A percentile compares a stretch with the other conserved stretches of the same genome.
Evolutionary conservation across 176 grass and related monocot species (phyloP).

Genomic region (Oryza punctata): DNA sequence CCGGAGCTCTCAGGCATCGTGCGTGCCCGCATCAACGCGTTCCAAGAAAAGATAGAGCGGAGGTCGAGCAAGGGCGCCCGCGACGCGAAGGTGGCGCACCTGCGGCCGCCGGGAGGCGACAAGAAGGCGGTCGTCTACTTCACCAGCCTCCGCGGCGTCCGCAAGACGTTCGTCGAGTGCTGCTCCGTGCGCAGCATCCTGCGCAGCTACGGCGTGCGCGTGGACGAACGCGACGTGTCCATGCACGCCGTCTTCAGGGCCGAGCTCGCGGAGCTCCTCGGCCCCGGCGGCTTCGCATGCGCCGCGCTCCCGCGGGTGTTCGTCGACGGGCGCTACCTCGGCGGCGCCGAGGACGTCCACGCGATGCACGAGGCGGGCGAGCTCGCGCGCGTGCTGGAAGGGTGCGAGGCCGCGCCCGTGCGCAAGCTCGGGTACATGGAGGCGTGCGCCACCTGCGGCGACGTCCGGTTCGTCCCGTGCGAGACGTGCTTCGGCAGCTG

Average conservation of each 20-base stretch:
- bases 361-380: constrained; percentile 56
- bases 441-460: constrained; percentile 67
- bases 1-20: constrained; percentile 52
- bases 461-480: constrained; percentile 73
- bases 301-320: constrained; percentile 61
- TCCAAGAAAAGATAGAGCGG: constrained; percentile 54
- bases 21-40: constrained; percentile 54
- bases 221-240: constrained; percentile 84
- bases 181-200: constrained; percentile 61
- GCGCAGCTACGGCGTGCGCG: constrained; percentile 63
- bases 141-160: constrained; percentile 74
- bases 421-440: constrained; percentile 54
- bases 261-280: constrained; percentile 64
- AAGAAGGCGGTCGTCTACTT: constrained; percentile 76
- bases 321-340: constrained; percentile 59
- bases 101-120: constrained; percentile 39
- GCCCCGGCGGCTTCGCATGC: neutral
- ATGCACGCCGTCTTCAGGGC: constrained; percentile 69
- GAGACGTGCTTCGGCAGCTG: constrained; percentile 77
- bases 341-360: constrained; percentile 69
- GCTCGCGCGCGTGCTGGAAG: constrained; percentile 43
- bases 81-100: constrained; percentile 21
- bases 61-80: constrained; percentile 21
- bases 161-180: constrained; percentile 79
- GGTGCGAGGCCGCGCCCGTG: constrained; percentile 47